phyloP scores from a whole-genome alignment of 2,329 filamentous ascomycete genomes.

The Onygena corvina region DNA sequence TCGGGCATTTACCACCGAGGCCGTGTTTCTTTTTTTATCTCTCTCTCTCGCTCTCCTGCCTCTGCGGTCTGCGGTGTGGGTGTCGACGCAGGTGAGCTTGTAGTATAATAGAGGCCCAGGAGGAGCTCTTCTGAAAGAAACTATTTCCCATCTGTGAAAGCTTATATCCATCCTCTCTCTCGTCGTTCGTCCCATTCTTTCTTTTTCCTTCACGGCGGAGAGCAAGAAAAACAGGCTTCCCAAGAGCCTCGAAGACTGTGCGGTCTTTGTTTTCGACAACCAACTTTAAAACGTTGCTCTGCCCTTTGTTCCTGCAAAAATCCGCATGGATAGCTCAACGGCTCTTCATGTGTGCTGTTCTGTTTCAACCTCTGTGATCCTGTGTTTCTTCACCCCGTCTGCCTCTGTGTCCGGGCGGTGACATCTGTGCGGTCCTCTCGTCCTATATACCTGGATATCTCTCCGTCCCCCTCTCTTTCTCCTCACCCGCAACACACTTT shows the following conservation, averaged over 20 bases:
- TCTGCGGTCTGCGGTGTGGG: no score
- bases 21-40: constrained; percentile 5
- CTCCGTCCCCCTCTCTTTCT: not conserved
- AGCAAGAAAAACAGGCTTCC: not conserved
- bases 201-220: not conserved
- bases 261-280: constrained; percentile 6
- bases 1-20: constrained; percentile 6
- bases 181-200: not conserved
- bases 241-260: constrained; percentile 5
- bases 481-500: not conserved
- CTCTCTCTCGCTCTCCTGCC: not conserved
- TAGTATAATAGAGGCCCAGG: not conserved
- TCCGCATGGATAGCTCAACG: constrained; percentile 6
- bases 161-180: not conserved
- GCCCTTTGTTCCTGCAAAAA: constrained; percentile 7
- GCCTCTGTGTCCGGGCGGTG: not conserved
- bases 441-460: not conserved
- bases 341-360: not conserved
- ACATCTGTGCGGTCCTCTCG: not conserved
- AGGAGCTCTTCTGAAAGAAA: not conserved
- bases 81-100: no score
- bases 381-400: not conserved
- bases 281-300: constrained; percentile 3
- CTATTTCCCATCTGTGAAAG: not conserved
- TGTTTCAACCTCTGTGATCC: not conserved